A percentile compares a stretch with the other conserved stretches of the same genome.
phyloP scores from a whole-genome alignment of 176 grass and related monocot genomes.

The Carex parvula region DNA sequence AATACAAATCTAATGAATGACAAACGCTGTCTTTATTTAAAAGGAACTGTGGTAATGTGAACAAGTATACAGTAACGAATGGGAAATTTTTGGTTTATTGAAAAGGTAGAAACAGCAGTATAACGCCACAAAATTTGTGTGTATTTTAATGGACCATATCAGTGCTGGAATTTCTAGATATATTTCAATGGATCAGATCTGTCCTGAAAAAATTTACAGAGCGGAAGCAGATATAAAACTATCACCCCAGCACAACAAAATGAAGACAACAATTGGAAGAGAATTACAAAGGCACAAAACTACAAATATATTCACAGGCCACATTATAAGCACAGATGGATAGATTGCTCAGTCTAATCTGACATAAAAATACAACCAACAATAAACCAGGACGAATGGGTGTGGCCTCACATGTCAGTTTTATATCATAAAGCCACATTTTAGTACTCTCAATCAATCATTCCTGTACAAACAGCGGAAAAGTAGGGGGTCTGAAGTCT shows the following conservation, averaged over 20 bases:
- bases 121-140: neutral
- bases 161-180: no score
- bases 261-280: neutral
- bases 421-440: neutral
- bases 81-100: neutral
- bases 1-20: no score
- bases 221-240: neutral
- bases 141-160: no score
- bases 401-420: neutral
- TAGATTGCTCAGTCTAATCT: conserved; percentile 6
- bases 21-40: conserved; percentile 1
- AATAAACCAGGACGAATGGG: neutral
- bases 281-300: conserved; percentile 15
- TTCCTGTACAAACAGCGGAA: neutral
- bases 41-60: neutral
- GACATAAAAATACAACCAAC: neutral
- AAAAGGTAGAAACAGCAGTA: neutral
- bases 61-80: neutral
- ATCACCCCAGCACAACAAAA: neutral
- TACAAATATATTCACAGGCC: conserved; percentile 2
- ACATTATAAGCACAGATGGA: neutral
- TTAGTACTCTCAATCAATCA: neutral
- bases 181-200: no score
- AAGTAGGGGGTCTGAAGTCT: neutral
- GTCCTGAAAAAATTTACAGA: no score